Evolutionary conservation across 768 basidiomycete species (phyloP).

Genomic region (Boletus sp.): DNA sequence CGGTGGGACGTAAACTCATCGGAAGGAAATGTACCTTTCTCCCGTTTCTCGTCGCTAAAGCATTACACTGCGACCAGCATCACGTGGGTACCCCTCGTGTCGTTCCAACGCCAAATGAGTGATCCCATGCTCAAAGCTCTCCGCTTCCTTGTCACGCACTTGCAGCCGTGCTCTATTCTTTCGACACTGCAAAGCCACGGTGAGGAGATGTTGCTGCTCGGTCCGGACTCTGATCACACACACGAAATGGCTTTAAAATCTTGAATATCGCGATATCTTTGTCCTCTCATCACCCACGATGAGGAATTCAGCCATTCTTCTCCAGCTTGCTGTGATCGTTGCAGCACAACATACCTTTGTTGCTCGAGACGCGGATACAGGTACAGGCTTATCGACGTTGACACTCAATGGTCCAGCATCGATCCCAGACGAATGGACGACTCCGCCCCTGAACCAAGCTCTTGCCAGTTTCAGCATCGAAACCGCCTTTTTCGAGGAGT

Average conservation of each 20-base stretch:
- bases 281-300: constrained; percentile 3
- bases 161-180: not conserved
- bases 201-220: not conserved
- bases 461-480: constrained; percentile 56
- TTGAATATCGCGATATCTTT: not conserved
- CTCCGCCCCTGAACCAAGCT: constrained; percentile 41
- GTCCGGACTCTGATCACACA: constrained; percentile 5
- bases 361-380: not conserved
- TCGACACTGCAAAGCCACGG: not conserved
- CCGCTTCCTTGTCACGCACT: not conserved
- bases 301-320: not conserved
- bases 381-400: constrained; percentile 17
- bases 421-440: constrained; percentile 43
- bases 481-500: constrained; percentile 52
- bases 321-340: constrained; percentile 3
- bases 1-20: too few relatives aligned
- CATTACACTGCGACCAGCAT: not conserved
- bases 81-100: not conserved
- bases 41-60: not conserved
- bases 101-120: too few relatives aligned
- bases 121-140: not conserved
- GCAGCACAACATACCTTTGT: constrained; percentile 11
- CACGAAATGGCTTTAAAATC: not conserved
- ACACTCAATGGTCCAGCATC: constrained; percentile 41
- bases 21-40: not conserved